Evolutionary conservation across 2,329 filamentous ascomycete genomes (phyloP), one percentile per base, ranked within the genome.

Genomic region (Colletotrichum siamense): DNA sequence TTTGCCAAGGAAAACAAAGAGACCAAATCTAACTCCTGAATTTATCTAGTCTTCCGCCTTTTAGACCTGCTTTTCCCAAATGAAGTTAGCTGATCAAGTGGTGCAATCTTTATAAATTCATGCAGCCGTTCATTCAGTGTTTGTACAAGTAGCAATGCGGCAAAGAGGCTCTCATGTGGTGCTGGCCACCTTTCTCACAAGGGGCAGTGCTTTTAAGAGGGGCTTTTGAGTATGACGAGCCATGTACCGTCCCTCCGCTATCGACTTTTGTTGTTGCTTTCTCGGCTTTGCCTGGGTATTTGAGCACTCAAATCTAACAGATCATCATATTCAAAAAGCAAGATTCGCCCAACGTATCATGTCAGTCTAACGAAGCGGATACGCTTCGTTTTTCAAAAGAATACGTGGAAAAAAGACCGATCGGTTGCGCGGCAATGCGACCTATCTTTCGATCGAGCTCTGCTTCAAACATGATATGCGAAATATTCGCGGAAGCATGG

Each of bases 11-110:
- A 39, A 18, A 0, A 49, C 18, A 49, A 1, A 12, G 7, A n/a
- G 9, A n/a, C 18, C 5, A 49, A 10, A 49, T n/a, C 18, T 12
- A 18, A 12, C 9, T 5, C 18, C 8, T 44, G 39, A 3, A 10
- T n/a, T 3, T 6, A 49, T 6, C 5, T 49, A 10, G 9, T n/a
- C 39, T 12, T 1, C 0, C 3, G 6, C 39, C 8, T 44, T 0
- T 1, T 9, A n/a, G 10, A n/a, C 5, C 8, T 44, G 18, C 16
- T 44, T 10, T 3, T 4, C 10, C 6, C 2, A 44, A n/a, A 44
- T 44, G 39, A 3, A n/a, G 18, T 12, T 18, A 44, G 9, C 39
- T n/a, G 9, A 9, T 44, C 9, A 18, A n/a, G 18, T 6, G 12
- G 10, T 4, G 9, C 0, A 2, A n/a, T 44, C 6, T n/a, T 5